phyloP scores from a whole-genome alignment of 192 early-diverging fungal genomes.

The Linnemannia elongata region DNA sequence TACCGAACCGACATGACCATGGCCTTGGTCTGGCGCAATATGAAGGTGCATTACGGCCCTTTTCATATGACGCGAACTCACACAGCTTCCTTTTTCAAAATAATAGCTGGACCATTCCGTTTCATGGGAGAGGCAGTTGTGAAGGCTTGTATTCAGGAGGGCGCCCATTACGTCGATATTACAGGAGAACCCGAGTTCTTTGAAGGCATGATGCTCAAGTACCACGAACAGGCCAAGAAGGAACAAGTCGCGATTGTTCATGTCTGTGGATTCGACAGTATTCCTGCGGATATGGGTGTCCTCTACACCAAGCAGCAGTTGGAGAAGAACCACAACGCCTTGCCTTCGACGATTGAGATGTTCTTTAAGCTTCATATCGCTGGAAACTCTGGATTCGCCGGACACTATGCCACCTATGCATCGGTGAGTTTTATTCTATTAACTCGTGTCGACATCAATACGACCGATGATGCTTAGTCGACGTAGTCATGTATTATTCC shows the following conservation, averaged over 20 bases:
- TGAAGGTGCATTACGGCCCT: neutral
- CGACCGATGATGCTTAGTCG: too few species aligned
- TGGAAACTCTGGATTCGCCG: slow-evolving; percentile 64
- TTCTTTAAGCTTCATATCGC: slow-evolving; percentile 63
- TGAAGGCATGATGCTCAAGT: slow-evolving; percentile 71
- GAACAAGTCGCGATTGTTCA: slow-evolving; percentile 69
- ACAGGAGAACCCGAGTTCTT: slow-evolving; percentile 77
- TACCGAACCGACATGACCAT: neutral
- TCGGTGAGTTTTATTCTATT: slow-evolving; percentile 61
- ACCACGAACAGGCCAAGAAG: slow-evolving; percentile 64
- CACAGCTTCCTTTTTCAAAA: neutral
- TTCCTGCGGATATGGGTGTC: slow-evolving; percentile 78
- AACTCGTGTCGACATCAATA: neutral
- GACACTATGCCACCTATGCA: slow-evolving; percentile 76
- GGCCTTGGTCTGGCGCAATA: slow-evolving; percentile 13
- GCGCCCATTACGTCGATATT: slow-evolving; percentile 72
- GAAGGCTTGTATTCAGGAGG: slow-evolving; percentile 66
- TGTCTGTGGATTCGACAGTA: slow-evolving; percentile 63
- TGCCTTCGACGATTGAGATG: slow-evolving; percentile 72
- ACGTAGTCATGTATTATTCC: neutral
- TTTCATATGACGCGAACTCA: neutral
- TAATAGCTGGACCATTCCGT: slow-evolving; percentile 70
- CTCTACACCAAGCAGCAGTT: slow-evolving; percentile 70
- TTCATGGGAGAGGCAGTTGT: slow-evolving; percentile 76
- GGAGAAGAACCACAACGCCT: slow-evolving; percentile 33